A percentile compares a stretch with the other conserved stretches of the same genome.
phyloP scores from a whole-genome alignment of 352 stramenopile genomes.

The Pythium oligandrum region DNA sequence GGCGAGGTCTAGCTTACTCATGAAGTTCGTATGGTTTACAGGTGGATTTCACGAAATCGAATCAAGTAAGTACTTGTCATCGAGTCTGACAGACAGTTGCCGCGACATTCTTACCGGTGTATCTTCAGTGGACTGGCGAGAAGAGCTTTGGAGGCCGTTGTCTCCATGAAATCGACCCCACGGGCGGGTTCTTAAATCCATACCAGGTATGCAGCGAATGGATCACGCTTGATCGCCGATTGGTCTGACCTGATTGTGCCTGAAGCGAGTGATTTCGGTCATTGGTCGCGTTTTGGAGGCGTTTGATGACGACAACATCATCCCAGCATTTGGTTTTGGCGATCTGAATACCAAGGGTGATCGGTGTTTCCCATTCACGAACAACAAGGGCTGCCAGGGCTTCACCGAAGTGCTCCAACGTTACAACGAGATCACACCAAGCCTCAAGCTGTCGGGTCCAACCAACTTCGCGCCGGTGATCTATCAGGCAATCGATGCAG shows the following conservation, averaged over 20 bases:
- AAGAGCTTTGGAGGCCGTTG: slow-evolving; percentile 52
- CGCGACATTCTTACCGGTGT: not conserved
- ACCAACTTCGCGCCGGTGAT: slow-evolving; percentile 74
- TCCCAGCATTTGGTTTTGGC: slow-evolving; percentile 67
- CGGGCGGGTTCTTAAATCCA: slow-evolving; percentile 35
- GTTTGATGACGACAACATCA: slow-evolving; percentile 81
- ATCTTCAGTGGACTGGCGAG: slow-evolving; percentile 49
- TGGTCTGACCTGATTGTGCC: not conserved
- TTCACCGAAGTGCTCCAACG: slow-evolving; percentile 52
- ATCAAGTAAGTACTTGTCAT: slow-evolving; percentile 23
- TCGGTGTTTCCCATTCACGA: slow-evolving; percentile 43
- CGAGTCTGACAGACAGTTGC: not conserved
- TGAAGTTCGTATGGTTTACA: slow-evolving; percentile 6
- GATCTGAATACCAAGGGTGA: slow-evolving; percentile 43
- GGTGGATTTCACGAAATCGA: slow-evolving; percentile 74
- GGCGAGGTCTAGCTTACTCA: not conserved
- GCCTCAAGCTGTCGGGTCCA: slow-evolving; percentile 43
- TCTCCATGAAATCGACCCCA: slow-evolving; percentile 57
- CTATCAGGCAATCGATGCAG: slow-evolving; percentile 41
- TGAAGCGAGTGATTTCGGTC: slow-evolving; percentile 64
- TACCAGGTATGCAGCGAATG: slow-evolving; percentile 43
- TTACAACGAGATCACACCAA: slow-evolving; percentile 60
- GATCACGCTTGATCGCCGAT: slow-evolving; percentile 1
- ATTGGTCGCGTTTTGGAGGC: slow-evolving; percentile 65
- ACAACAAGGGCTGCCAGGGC: slow-evolving; percentile 36